phyloP scores from a whole-genome alignment of 208 protist species.

The Angomonas desouzai region DNA sequence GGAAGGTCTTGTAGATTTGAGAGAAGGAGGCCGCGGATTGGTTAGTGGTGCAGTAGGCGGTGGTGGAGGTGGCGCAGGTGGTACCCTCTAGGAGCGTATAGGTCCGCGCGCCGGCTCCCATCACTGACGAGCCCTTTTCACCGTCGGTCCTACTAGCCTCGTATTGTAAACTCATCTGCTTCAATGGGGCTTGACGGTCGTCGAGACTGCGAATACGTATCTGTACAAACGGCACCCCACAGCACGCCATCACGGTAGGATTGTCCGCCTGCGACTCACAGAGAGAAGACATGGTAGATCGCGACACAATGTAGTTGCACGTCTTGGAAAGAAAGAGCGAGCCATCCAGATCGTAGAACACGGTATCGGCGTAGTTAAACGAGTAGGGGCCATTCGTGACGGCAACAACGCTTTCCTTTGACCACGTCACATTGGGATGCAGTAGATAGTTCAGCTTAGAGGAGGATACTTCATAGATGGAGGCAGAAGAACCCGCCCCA shows the following conservation, averaged over 20 bases:
- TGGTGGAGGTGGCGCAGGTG: slow-evolving; percentile 1
- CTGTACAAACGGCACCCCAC: slow-evolving; percentile 13
- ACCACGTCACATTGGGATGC: not conserved
- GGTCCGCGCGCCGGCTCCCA: not conserved
- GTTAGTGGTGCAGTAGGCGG: not conserved
- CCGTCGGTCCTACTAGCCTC: not conserved
- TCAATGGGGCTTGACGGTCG: slow-evolving; percentile 11
- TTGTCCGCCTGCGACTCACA: slow-evolving; percentile 9
- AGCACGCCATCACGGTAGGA: slow-evolving; percentile 11
- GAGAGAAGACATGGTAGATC: not conserved
- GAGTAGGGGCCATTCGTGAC: not conserved
- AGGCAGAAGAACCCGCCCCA: not conserved
- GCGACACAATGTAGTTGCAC: slow-evolving; percentile 7
- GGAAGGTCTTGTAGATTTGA: slow-evolving; percentile 14
- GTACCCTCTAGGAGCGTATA: not conserved
- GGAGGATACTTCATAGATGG: not conserved
- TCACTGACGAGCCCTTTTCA: not conserved
- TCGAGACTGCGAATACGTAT: slow-evolving; percentile 17
- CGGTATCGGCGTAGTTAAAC: slow-evolving; percentile 11
- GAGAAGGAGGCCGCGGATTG: slow-evolving; percentile 1
- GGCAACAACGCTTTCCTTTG: not conserved
- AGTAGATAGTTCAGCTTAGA: not conserved
- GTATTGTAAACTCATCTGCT: slow-evolving; percentile 11
- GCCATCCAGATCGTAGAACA: slow-evolving; percentile 26
- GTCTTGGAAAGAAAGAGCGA: slow-evolving; percentile 3